A percentile compares a stretch with the other conserved stretches of the same genome.
Evolutionary conservation across 1,284 basidiomycete species (phyloP).

Genomic region (Boletus semigastroideus): DNA sequence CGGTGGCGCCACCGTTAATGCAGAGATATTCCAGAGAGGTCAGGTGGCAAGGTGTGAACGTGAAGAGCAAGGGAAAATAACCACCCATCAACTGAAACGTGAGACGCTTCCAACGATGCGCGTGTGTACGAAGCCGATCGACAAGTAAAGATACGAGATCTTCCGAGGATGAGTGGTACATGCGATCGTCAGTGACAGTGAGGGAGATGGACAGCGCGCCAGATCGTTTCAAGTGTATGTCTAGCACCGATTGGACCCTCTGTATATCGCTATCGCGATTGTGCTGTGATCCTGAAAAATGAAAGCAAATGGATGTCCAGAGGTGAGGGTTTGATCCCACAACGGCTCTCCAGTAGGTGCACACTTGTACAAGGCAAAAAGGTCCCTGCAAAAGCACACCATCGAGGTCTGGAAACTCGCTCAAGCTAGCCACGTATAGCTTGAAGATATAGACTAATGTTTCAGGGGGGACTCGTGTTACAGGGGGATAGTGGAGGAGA

Average conservation of each 20-base stretch:
- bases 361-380: conserved; percentile 16
- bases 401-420: background rate
- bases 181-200: conserved; percentile 18
- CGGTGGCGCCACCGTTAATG: conserved; percentile 3
- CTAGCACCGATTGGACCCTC: background rate
- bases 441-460: conserved; percentile 16
- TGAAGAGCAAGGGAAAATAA: conserved; percentile 13
- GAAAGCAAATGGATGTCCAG: conserved; percentile 18
- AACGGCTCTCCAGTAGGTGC: conserved; percentile 15
- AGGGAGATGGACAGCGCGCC: conserved; percentile 18
- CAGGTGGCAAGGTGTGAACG: conserved; percentile 19
- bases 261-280: conserved; percentile 2
- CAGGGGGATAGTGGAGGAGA: background rate
- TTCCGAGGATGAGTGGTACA: background rate
- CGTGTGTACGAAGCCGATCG: conserved; percentile 10
- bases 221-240: conserved; percentile 17
- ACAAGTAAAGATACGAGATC: conserved; percentile 12
- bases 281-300: conserved; percentile 3
- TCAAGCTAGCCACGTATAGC: conserved; percentile 1
- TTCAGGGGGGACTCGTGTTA: conserved; percentile 15
- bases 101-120: conserved; percentile 18
- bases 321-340: conserved; percentile 16
- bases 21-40: conserved; percentile 13
- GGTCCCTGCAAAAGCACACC: background rate
- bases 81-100: conserved; percentile 8